Evolutionary conservation across 768 basidiomycete genomes (phyloP).

Genomic region (Panellus pusillus): DNA sequence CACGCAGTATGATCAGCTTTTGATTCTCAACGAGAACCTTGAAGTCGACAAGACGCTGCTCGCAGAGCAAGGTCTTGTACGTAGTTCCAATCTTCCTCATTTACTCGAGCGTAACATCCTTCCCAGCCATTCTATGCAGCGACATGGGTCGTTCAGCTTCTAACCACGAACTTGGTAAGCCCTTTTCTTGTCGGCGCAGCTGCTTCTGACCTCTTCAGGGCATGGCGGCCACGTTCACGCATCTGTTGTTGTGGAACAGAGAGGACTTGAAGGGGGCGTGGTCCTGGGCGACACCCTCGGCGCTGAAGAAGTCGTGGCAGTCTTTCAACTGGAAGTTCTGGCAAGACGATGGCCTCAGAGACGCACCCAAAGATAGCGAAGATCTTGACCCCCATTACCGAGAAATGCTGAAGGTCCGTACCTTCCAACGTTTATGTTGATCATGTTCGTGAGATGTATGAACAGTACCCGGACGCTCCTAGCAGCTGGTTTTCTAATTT

Average conservation of each 20-base stretch:
- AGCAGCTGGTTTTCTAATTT: conserved; percentile 53
- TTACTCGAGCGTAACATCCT: neutral
- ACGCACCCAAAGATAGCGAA: conserved; percentile 23
- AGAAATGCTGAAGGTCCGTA: conserved; percentile 49
- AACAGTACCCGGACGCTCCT: conserved; percentile 54
- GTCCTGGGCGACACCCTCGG: conserved; percentile 43
- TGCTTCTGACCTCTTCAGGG: conserved; percentile 20
- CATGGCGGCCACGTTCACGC: conserved; percentile 49
- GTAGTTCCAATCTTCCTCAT: neutral
- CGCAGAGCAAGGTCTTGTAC: conserved; percentile 40
- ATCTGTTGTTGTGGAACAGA: conserved; percentile 47
- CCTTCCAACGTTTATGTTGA: neutral
- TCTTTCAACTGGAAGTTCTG: conserved; percentile 44
- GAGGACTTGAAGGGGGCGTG: conserved; percentile 43
- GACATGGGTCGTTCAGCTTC: conserved; percentile 47
- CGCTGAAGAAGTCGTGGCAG: conserved; percentile 32
- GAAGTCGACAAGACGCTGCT: conserved; percentile 43
- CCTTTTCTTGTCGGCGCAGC: neutral
- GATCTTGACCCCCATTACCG: conserved; percentile 49
- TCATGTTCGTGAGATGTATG: neutral
- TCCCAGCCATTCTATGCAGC: conserved; percentile 45
- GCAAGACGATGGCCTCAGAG: conserved; percentile 40
- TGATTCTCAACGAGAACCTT: conserved; percentile 46
- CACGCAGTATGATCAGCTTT: conserved; percentile 44
- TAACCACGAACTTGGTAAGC: conserved; percentile 40